phyloP scores from a whole-genome alignment of 2,329 filamentous ascomycete species.

The Ilyonectria mors-panacis region DNA sequence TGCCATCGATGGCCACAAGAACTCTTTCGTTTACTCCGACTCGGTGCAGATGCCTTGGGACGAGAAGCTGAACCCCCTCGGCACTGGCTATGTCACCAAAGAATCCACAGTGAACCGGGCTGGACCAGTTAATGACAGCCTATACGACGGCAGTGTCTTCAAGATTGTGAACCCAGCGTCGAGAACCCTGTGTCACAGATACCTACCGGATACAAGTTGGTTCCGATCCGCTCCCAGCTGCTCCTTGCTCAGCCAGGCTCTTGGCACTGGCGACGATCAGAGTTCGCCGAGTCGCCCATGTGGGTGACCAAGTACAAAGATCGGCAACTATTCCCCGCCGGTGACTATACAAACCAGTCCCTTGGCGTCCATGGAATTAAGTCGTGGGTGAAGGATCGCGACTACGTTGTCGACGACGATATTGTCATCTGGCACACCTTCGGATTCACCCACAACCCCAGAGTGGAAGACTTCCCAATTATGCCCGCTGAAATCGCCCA shows the following conservation, averaged over 20 bases:
- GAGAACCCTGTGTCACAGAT: slow-evolving; percentile 59
- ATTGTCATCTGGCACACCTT: slow-evolving; percentile 67
- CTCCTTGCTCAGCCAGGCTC: slow-evolving; percentile 60
- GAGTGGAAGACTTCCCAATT: slow-evolving; percentile 77
- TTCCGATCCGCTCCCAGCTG: slow-evolving; percentile 62
- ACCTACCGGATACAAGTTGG: slow-evolving; percentile 63
- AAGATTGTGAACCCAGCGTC: slow-evolving; percentile 63
- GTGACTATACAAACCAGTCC: slow-evolving; percentile 64
- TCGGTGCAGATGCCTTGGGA: slow-evolving; percentile 57
- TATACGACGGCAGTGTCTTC: slow-evolving; percentile 65
- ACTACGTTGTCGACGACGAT: slow-evolving; percentile 65
- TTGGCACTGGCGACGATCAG: slow-evolving; percentile 56
- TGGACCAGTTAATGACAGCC: slow-evolving; percentile 67
- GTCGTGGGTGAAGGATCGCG: slow-evolving; percentile 64
- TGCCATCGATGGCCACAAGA: slow-evolving; percentile 68
- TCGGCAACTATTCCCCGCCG: slow-evolving; percentile 59
- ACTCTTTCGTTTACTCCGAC: slow-evolving; percentile 63
- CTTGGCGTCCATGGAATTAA: slow-evolving; percentile 56
- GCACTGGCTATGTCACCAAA: slow-evolving; percentile 70
- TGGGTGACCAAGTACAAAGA: slow-evolving; percentile 62
- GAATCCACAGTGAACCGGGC: slow-evolving; percentile 63
- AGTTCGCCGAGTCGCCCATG: slow-evolving; percentile 59
- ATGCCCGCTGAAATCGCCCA: slow-evolving; percentile 74
- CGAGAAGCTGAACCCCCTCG: slow-evolving; percentile 70
- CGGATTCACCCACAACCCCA: slow-evolving; percentile 72